Percentiles rank a stretch among this genome's conserved stretches.
These are phyloP conservation scores for Fistulinella staudtii DNA, from an alignment of 1,284 basidiomycete genomes.

Conservation along the genomic window DNA sequence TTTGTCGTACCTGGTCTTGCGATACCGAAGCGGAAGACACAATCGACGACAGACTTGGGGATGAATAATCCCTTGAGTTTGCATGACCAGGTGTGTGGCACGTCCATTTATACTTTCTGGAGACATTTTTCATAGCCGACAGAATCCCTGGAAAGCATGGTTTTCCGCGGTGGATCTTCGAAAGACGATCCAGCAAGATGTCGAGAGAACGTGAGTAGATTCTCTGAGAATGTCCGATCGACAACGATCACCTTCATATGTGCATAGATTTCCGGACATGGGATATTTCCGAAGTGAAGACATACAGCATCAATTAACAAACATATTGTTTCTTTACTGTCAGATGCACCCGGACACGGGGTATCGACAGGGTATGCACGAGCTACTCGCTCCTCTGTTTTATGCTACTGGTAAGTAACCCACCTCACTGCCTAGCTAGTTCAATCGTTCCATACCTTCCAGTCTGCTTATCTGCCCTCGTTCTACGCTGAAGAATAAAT, in stretches of 20 bases:
- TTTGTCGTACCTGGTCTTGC: constrained; percentile 51
- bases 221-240: constrained; percentile 2
- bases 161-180: constrained; percentile 83
- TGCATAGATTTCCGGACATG: constrained; percentile 80
- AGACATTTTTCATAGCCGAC: constrained; percentile 9
- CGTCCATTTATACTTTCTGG: not conserved
- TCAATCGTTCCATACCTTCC: constrained; percentile 8
- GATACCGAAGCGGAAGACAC: constrained; percentile 35
- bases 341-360: constrained; percentile 75
- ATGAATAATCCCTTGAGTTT: constrained; percentile 84
- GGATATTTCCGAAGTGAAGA: constrained; percentile 75
- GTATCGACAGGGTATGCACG: constrained; percentile 96
- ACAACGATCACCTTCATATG: constrained; percentile 1
- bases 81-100: constrained; percentile 62
- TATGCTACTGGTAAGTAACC: constrained; percentile 53
- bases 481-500: constrained; percentile 28
- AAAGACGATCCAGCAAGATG: constrained; percentile 86
- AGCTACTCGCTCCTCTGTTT: constrained; percentile 82
- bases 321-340: constrained; percentile 82
- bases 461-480: constrained; percentile 14
- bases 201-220: constrained; percentile 77
- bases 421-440: constrained; percentile 3
- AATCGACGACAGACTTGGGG: constrained; percentile 48
- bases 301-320: constrained; percentile 76
- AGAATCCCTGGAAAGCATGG: constrained; percentile 94